Base-by-base conservation (phyloP, 805 yeast species). In the Candida suzukii region DNA sequence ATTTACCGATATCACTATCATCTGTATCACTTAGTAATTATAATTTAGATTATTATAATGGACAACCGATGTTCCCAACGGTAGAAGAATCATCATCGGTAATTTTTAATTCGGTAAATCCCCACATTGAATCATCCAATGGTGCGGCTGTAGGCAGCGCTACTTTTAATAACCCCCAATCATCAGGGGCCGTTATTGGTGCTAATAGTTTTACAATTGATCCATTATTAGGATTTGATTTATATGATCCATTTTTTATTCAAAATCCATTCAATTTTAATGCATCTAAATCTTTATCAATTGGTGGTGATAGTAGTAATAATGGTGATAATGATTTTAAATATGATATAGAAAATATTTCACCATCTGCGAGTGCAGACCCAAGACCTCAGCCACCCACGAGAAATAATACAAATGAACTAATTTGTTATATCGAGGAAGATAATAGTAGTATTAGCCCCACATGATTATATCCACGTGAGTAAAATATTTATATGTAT, bases 231-330 rank as follows among this genome's bases (percentile, higher is more conserved):
- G 73, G 76, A 10, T 64, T 70, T 47, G 58, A 58, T 42, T 50
- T 70, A 30, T 61, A 59, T 37, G 80, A 74, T 52, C 79, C 79
- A 7, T 74, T 74, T 46, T 72, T 74, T 67, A 60, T 73, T 36
- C 70, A 72, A 16, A 70, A 71, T 47, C 76, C 77, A 3, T 71
- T 63, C 35, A 71, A 69, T 46, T 55, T 70, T 41, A 71, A 72
- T 10, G 60, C 45, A 1, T 43, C 51, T 20, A 48, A 48, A 27
- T 44, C 52, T 13, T 8, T 11, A 6, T 26, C 4, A 4, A 21
- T 6, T 21, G 18, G 18, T 21, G 24, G 27, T 21, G 24, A 14
- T n/a, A n/a, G n/a, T 21, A n/a, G n/a, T 33, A n/a, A 11, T n/a
- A 21, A 3, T 20, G n/a, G 27, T 21, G 3, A n/a, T 19, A 20